These are phyloP conservation scores for Colletotrichum cordylinicola DNA, from an alignment of 2,329 filamentous ascomycete genomes.

Conservation along the genomic window DNA sequence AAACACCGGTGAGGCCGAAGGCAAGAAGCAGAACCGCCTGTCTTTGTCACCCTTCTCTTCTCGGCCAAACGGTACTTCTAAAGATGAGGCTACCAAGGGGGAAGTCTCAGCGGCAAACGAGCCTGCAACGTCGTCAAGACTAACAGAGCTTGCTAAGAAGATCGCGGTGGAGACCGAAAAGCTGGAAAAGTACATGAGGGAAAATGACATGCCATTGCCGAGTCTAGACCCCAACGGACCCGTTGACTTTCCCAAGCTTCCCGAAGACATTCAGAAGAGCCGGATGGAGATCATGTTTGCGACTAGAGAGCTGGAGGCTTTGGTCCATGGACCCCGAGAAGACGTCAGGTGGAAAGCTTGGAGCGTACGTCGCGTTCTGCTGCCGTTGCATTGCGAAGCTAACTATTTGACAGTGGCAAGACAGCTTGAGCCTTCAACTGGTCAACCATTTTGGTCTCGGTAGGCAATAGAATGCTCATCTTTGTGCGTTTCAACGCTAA, in stretches of 20 bases:
- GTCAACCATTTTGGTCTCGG: constrained; percentile 57
- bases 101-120: background rate
- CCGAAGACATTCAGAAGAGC: constrained; percentile 48
- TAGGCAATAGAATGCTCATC: constrained; percentile 27
- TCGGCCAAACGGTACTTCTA: background rate
- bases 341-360: constrained; percentile 57
- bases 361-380: constrained; percentile 46
- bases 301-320: constrained; percentile 50
- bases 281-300: constrained; percentile 54
- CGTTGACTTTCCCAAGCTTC: constrained; percentile 51
- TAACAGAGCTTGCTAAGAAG: constrained; percentile 51
- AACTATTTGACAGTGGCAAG: constrained; percentile 45
- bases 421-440: constrained; percentile 54
- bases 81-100: background rate
- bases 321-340: constrained; percentile 57
- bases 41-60: constrained; percentile 35
- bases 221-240: constrained; percentile 51
- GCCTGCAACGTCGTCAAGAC: constrained; percentile 31
- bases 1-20: constrained; percentile 27
- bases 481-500: constrained; percentile 2
- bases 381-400: background rate
- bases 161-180: constrained; percentile 55
- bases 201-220: constrained; percentile 45
- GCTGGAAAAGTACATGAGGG: constrained; percentile 51
- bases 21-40: constrained; percentile 38